phyloP scores from a whole-genome alignment of 345 rosid genomes.

The Microthlaspi erraticum region DNA sequence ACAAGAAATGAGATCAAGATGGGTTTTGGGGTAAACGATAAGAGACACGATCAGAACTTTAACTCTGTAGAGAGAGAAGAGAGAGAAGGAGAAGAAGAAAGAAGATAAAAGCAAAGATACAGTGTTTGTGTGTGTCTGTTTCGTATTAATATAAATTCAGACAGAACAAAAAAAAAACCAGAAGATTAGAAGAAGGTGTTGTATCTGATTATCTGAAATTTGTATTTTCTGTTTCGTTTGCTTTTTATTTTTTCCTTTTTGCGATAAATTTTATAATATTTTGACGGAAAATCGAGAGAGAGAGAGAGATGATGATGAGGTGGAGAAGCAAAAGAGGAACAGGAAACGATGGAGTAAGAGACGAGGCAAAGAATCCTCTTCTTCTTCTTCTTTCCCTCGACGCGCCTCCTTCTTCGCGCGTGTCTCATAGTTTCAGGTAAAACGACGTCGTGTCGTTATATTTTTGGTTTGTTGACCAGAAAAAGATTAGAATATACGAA shows the following conservation, averaged over 20 bases:
- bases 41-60: slow-evolving; percentile 63
- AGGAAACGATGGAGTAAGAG: slow-evolving; percentile 54
- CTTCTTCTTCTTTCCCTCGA: slow-evolving; percentile 11
- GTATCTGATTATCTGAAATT: slow-evolving; percentile 24
- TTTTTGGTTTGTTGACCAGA: slow-evolving; percentile 31
- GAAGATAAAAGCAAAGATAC: slow-evolving; percentile 35
- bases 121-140: slow-evolving; percentile 25
- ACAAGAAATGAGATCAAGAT: slow-evolving; percentile 47
- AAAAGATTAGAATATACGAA: slow-evolving; percentile 45
- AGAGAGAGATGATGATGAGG: slow-evolving; percentile 31
- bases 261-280: not conserved
- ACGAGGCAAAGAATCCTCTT: slow-evolving; percentile 55
- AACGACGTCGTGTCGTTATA: slow-evolving; percentile 17
- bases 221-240: slow-evolving; percentile 24
- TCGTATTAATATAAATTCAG: slow-evolving; percentile 34
- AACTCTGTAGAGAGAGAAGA: slow-evolving; percentile 42
- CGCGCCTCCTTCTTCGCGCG: slow-evolving; percentile 31
- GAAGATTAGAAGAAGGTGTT: slow-evolving; percentile 14
- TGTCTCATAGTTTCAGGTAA: not conserved
- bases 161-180: not conserved
- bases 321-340: slow-evolving; percentile 45
- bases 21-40: slow-evolving; percentile 43
- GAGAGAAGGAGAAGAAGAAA: slow-evolving; percentile 11
- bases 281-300: slow-evolving; percentile 33
- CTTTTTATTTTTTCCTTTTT: slow-evolving; percentile 14